Evolutionary conservation across 805 yeast genomes (phyloP), one percentile per base, ranked within the genome.

Genomic region (Yamadazyma tumulicola): DNA sequence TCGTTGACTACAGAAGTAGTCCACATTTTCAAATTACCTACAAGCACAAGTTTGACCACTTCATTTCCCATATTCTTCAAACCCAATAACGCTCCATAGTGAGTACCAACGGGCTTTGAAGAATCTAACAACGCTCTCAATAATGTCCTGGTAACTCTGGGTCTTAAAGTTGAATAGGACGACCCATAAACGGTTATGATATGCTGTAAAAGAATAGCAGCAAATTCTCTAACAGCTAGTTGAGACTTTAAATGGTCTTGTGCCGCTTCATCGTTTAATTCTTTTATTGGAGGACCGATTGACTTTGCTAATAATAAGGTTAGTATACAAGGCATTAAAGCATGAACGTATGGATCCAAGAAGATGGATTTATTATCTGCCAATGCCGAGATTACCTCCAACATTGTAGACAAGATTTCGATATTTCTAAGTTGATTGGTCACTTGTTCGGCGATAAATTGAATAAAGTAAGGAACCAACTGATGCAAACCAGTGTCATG

Each of bases 401-500:
- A 65, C 86, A 91, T 88, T 5, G 95, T 85, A 4, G 85, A 72
- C 34, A 93, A 64, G 13, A 85, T 59, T 4, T 74, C 75, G 29
- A 85, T 67, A 51, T 83, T 81, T 48, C 84, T 77, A 48, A 91
- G 69, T 51, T 87, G 91, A 53, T 86, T 82, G 0, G 97, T 86
- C 37, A 93, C 79, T 47, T 94, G 95, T 54, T 93, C 99, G 5
- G 96, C 95, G 22, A 88, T 86, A 53, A 93, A 89, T 54, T 93
- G 97, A 32, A 93, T 89, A 49, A 93, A 85, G 56, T 93, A 93
- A 2, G 99, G 99, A 4, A 94, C 93, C 32, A 93, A 64, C 59
- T 93, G 99, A 64, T 93, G 98, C 38, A 93, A 64, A 21, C 99
- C 99, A 2, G 97, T 96, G 55, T 93, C 99, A 19, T 85, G 80